These are phyloP conservation scores for Trapa incisa DNA, from an alignment of 345 rosid species.

Conservation along the genomic window DNA sequence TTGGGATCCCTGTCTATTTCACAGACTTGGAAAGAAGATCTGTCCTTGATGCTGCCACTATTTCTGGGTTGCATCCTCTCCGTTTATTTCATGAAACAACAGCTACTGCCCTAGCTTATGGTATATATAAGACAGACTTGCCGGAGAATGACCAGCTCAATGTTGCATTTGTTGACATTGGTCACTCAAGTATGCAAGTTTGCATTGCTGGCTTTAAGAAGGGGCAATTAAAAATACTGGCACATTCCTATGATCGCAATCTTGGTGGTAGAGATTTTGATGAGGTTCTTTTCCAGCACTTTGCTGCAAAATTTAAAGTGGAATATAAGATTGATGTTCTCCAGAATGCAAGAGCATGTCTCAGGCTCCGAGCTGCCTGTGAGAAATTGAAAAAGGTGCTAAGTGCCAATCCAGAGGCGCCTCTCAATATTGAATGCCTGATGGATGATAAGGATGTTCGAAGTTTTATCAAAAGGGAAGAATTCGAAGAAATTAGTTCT, in stretches of 20 bases:
- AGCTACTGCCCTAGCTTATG: constrained; percentile 93
- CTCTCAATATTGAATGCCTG: constrained; percentile 77
- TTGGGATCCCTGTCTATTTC: constrained; percentile 89
- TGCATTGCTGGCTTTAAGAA: constrained; percentile 87
- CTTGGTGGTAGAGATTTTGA: constrained; percentile 95
- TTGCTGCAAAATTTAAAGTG: constrained; percentile 72
- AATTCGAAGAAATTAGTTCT: constrained; percentile 70
- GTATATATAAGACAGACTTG: constrained; percentile 89
- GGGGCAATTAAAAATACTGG: constrained; percentile 72
- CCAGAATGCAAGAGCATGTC: constrained; percentile 78
- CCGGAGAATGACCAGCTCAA: constrained; percentile 77
- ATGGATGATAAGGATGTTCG: constrained; percentile 98
- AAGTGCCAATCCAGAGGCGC: constrained; percentile 90
- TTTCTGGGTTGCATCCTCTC: constrained; percentile 87
- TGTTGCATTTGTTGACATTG: constrained; percentile 86
- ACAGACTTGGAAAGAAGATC: constrained; percentile 93
- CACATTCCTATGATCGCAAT: constrained; percentile 67
- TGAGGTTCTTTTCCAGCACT: constrained; percentile 68
- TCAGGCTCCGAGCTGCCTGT: constrained; percentile 72
- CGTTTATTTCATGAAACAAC: constrained; percentile 83
- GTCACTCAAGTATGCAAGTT: constrained; percentile 91
- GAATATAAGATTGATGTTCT: constrained; percentile 84
- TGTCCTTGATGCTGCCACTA: constrained; percentile 83
- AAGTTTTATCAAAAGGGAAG: constrained; percentile 82
- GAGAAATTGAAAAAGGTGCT: constrained; percentile 92